A percentile compares a stretch with the other conserved stretches of the same genome.
phyloP scores from a whole-genome alignment of 441 rosid genomes.

The Euphorbia celastroides region DNA sequence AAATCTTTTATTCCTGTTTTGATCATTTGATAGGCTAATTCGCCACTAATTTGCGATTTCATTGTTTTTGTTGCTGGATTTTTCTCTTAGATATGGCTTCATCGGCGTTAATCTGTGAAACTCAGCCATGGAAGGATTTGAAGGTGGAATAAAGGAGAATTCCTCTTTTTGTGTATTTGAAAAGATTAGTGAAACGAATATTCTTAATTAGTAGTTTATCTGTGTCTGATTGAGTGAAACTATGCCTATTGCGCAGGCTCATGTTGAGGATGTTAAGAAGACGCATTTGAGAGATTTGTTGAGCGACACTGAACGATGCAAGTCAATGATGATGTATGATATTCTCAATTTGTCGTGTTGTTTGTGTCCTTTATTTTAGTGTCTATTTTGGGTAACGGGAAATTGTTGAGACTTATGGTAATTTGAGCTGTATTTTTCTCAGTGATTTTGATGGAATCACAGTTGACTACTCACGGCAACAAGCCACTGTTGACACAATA shows the following conservation, averaged over 20 bases:
- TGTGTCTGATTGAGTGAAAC: not conserved
- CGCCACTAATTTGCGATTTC: not conserved
- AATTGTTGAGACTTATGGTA: not conserved
- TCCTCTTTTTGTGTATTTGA: not conserved
- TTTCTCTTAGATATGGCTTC: slow-evolving; percentile 54
- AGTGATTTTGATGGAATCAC: slow-evolving; percentile 74
- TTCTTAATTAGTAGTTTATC: not conserved
- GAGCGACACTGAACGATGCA: slow-evolving; percentile 61
- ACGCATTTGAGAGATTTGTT: slow-evolving; percentile 80
- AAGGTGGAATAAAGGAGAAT: slow-evolving; percentile 34
- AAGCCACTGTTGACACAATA: slow-evolving; percentile 63
- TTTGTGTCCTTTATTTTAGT: not conserved
- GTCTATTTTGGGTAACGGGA: not conserved
- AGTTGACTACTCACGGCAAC: slow-evolving; percentile 78
- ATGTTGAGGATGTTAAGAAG: slow-evolving; percentile 66
- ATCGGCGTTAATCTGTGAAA: slow-evolving; percentile 52
- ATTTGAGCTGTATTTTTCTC: slow-evolving; percentile 13
- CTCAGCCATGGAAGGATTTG: slow-evolving; percentile 75
- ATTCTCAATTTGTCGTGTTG: not conserved
- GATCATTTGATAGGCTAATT: slow-evolving; percentile 4
- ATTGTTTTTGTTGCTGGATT: not conserved
- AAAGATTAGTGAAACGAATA: too few relatives aligned
- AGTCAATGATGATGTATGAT: slow-evolving; percentile 69
- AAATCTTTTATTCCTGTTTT: not conserved
- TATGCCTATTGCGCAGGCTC: slow-evolving; percentile 33